Evolutionary conservation across 371 early-diverging fungal genomes (phyloP), one percentile per base, ranked within the genome.

Genomic region (Apophysomyces ossiformis): DNA sequence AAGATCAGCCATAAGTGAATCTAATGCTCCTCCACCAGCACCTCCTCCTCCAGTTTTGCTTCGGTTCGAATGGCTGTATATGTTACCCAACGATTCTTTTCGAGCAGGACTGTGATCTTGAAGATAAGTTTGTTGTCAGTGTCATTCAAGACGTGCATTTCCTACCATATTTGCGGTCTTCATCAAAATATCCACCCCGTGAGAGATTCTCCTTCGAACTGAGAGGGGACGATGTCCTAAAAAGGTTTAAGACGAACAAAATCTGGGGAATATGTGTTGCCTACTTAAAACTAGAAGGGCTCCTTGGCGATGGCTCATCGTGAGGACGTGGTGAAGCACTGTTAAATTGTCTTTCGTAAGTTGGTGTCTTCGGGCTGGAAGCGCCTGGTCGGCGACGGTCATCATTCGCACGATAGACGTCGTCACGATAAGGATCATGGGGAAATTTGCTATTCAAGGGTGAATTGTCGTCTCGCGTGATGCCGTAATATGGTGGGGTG

Each of bases 1-100:
- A 46, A 87, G 64, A 69, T 85, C 83, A 7, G 83, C 81, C 87
- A 87, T 87, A 44, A 87, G 62, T 13, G 79, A 81, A 66, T 87
- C 87, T 37, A 85, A 69, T 37, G 77, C 81, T 5, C 75, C 75
- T 45, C 66, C 61, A 4, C 72, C 59, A n/a, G 50, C 58, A 15
- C 61, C 56, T 39, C 15, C 43, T 39, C 43, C 61, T 9, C 46
- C 54, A 16, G 54, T 16, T 50, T 50, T 50, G 11, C 54, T 50
- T 50, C 54, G 4, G 54, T 50, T 50, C 21, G 54, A 50, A 18
- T 50, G 54, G 11, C 21, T 50, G 11, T 50, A 50, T 50, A 50
- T 50, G 11, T 50, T 50, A 8, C 54, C 54, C n/a, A 21, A 9
- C 21, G 54, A 50, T 50, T 50, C 54, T 26, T 50, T 50, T 16